Base-by-base conservation (phyloP, 2,329 filamentous ascomycete genomes). In the Colletotrichum orbiculare region DNA sequence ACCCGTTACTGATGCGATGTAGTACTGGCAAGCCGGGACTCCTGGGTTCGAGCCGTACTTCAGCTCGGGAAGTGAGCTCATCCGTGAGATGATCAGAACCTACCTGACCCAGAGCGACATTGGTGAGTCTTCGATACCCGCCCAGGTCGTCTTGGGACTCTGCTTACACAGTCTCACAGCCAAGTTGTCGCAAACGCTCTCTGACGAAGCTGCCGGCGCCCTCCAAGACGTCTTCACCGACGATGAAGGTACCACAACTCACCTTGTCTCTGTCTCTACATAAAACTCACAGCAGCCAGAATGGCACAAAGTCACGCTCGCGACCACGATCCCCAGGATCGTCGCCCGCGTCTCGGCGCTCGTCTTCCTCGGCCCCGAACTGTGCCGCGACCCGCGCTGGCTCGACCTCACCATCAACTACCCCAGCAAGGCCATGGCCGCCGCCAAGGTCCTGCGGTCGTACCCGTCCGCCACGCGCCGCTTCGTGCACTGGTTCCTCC, bases 311-410 rank as follows among this genome's bases (percentile, higher is more conserved):
- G 57, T 55, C 8, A 13, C 17, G 8, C 43, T 54, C 33, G 50
- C 54, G 17, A 15, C 60, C 3, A 45, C 34, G 9, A 45, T 67
- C 37, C 57, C 63, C 2, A 42, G 46, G 12, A 54, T 83, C 9
- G 77, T 87, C 11, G 81, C 83, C 12, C 81, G 82, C 7, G 68
- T 85, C 12, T 83, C 83, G 0, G 81, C 83, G 2, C 76, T 82
- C 4, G 77, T 85, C 7, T 85, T 85, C 66, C 71, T 85, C 4
- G 83, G 83, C 6, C 69, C 73, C 5, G 72, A 75, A 6, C 70
- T 84, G 13, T 83, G 81, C 70, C 80, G 80, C 5, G 77, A 85
- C 67, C 70, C 78, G 35, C 72, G 76, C 49, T 86, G 83, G 83
- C 76, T 85, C 35, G 72, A 78, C 3, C 77, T 83, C 60, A 71